Evolutionary conservation across 2,329 filamentous ascomycete genomes (phyloP).

Genomic region (Dactylellina sp.): DNA sequence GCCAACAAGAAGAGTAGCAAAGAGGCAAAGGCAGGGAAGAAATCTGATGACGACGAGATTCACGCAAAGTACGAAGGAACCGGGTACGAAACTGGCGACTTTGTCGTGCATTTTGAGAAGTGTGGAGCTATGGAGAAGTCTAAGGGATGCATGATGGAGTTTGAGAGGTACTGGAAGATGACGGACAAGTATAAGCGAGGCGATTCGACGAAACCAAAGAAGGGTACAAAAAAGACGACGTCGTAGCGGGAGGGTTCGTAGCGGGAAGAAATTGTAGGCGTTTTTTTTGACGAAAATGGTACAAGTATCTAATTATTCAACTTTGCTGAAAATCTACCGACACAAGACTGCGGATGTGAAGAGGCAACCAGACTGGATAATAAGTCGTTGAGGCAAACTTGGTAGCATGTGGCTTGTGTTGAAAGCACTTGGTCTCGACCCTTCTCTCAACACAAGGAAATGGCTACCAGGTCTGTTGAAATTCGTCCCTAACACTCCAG

Average conservation of each 20-base stretch:
- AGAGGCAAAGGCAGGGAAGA: conserved; percentile 57
- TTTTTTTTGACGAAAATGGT: too few relatives aligned
- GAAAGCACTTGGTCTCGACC: too few relatives aligned
- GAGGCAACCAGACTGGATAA: too few relatives aligned
- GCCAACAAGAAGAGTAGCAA: conserved; percentile 63
- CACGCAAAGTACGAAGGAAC: conserved; percentile 61
- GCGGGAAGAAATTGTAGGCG: too few relatives aligned
- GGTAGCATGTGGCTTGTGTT: too few relatives aligned
- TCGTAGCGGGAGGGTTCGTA: not conserved
- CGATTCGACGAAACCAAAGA: conserved; percentile 50
- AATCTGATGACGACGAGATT: conserved; percentile 45
- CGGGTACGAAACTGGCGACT: conserved; percentile 83
- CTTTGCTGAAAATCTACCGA: too few relatives aligned
- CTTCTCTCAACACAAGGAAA: too few relatives aligned
- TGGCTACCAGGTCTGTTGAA: too few relatives aligned
- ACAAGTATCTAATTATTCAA: too few relatives aligned
- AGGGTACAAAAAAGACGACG: conserved; percentile 2
- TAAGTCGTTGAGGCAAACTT: too few relatives aligned
- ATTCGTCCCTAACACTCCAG: too few relatives aligned
- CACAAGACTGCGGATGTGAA: too few relatives aligned
- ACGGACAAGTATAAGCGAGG: conserved; percentile 46
- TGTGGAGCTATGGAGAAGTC: conserved; percentile 70
- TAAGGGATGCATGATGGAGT: conserved; percentile 78
- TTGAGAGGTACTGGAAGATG: conserved; percentile 68
- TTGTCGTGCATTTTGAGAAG: conserved; percentile 80